Percentiles rank a stretch among this genome's conserved stretches.
Evolutionary conservation across 345 rosid species (phyloP).

Genomic region (Mangifera indica): DNA sequence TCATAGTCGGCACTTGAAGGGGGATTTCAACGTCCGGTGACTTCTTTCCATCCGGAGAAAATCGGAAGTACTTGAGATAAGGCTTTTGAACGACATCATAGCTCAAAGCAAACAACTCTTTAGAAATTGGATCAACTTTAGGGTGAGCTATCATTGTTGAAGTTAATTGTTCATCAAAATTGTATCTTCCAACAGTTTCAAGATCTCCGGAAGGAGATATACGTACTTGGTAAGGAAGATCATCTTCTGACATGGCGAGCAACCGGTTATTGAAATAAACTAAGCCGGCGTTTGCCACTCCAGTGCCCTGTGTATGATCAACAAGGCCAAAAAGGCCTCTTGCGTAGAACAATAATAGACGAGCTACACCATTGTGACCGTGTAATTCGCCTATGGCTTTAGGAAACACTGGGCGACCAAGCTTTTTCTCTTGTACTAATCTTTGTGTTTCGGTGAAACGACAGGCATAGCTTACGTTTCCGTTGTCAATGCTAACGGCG

Average conservation of each 20-base stretch:
- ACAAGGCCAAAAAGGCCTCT: conserved; percentile 69
- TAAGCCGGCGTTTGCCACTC: conserved; percentile 90
- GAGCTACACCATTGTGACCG: conserved; percentile 76
- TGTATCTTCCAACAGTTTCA: conserved; percentile 66
- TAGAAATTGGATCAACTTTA: conserved; percentile 65
- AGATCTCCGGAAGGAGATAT: conserved; percentile 62
- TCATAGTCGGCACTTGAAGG: conserved; percentile 74
- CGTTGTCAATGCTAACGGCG: conserved; percentile 56
- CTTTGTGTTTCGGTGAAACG: conserved; percentile 81
- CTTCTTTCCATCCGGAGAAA: conserved; percentile 61
- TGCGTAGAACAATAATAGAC: conserved; percentile 67
- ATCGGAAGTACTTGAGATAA: conserved; percentile 67
- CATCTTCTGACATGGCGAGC: conserved; percentile 91
- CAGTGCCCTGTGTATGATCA: conserved; percentile 65
- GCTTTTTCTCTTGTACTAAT: conserved; percentile 46
- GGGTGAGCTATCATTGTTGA: conserved; percentile 96
- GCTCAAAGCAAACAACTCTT: conserved; percentile 76
- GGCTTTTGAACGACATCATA: conserved; percentile 83
- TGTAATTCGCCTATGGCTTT: conserved; percentile 90
- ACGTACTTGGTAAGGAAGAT: conserved; percentile 81
- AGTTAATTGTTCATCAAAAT: conserved; percentile 57
- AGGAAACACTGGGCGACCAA: conserved; percentile 71
- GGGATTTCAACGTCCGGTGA: conserved; percentile 84
- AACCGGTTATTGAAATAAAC: conserved; percentile 72
- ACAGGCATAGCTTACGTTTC: conserved; percentile 74